Percentiles rank a stretch among this genome's conserved stretches.
These are phyloP conservation scores for Ogataea dorogensis DNA, from an alignment of 805 yeast species.

Conservation along the genomic window DNA sequence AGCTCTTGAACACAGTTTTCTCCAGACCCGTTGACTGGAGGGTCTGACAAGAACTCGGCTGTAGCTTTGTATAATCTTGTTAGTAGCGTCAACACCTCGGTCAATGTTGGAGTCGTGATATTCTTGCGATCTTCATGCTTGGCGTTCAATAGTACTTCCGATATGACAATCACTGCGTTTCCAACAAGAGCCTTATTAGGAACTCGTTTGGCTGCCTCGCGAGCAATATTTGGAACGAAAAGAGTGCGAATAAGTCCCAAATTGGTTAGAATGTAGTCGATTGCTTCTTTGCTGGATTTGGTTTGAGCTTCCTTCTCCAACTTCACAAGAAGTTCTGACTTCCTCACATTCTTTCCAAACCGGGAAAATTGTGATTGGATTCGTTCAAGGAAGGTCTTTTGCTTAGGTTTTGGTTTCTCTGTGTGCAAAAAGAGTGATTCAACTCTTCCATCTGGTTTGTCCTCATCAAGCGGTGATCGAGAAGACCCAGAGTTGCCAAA, in stretches of 20 bases:
- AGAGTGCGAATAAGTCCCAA: constrained; percentile 32
- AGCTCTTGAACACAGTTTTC: constrained; percentile 49
- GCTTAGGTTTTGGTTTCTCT: constrained; percentile 3
- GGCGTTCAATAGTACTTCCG: constrained; percentile 58
- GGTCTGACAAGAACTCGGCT: constrained; percentile 44
- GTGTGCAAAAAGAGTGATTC: constrained; percentile 8
- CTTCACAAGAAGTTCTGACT: constrained; percentile 5
- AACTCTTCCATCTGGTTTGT: constrained; percentile 4
- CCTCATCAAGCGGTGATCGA: constrained; percentile 19
- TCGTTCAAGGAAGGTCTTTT: constrained; percentile 1
- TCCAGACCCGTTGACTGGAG: constrained; percentile 31
- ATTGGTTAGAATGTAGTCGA: constrained; percentile 6
- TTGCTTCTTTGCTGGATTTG: background rate
- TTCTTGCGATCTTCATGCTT: constrained; percentile 62
- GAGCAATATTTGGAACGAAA: constrained; percentile 39
- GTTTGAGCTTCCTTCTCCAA: constrained; percentile 4
- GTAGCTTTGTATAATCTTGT: constrained; percentile 59
- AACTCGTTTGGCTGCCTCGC: constrained; percentile 60
- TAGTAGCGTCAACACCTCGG: constrained; percentile 57
- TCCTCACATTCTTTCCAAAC: constrained; percentile 4
- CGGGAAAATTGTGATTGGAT: background rate
- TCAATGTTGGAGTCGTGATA: constrained; percentile 50
- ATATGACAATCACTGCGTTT: constrained; percentile 59
- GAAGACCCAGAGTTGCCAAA: constrained; percentile 30
- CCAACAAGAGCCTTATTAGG: constrained; percentile 59